Evolutionary conservation across 1,284 basidiomycete species (phyloP).

Genomic region (Xerocomus amazonicus): DNA sequence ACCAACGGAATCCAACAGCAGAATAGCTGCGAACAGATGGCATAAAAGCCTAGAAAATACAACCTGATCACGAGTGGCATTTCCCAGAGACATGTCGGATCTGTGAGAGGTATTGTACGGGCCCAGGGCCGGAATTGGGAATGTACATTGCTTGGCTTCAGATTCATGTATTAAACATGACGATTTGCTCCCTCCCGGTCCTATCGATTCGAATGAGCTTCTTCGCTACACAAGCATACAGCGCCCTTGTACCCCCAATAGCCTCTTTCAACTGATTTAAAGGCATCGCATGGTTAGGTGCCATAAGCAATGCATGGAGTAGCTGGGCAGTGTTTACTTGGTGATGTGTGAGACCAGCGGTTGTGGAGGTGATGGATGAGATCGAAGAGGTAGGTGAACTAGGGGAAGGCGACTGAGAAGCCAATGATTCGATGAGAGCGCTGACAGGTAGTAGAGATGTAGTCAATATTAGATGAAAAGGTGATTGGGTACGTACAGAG

Average conservation of each 20-base stretch:
- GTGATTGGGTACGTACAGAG: conserved; percentile 46
- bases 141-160: conserved; percentile 21
- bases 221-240: conserved; percentile 71
- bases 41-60: too few species aligned
- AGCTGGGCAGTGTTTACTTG: conserved; percentile 69
- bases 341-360: conserved; percentile 46
- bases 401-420: conserved; percentile 32
- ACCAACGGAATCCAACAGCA: too few species aligned
- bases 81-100: neutral
- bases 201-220: conserved; percentile 71
- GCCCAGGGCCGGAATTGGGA: neutral
- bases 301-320: conserved; percentile 49
- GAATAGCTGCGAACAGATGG: too few species aligned
- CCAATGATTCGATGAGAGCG: conserved; percentile 54
- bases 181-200: conserved; percentile 65
- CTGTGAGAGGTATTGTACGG: neutral
- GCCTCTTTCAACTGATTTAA: conserved; percentile 60
- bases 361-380: conserved; percentile 34
- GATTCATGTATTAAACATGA: conserved; percentile 54
- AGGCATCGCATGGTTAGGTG: conserved; percentile 53
- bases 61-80: neutral
- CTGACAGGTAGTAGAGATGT: conserved; percentile 37
- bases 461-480: neutral
- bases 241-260: conserved; percentile 52
- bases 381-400: conserved; percentile 41